Evolutionary conservation across 768 basidiomycete species (phyloP).

Genomic region (Chalciporus pseudorubinellus): DNA sequence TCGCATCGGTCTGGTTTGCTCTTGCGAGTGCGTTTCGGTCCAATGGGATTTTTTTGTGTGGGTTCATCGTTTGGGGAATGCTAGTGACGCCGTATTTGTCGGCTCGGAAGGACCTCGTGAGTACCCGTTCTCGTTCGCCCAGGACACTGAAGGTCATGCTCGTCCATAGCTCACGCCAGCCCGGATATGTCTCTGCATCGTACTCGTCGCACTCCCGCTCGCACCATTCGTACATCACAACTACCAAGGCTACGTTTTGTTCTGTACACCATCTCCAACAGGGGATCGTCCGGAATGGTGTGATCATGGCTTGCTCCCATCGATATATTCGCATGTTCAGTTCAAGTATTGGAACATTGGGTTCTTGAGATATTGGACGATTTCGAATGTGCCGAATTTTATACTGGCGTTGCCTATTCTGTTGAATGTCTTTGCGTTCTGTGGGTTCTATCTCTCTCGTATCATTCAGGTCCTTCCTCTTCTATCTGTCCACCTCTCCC

Average conservation of each 20-base stretch:
- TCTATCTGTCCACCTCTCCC: not conserved
- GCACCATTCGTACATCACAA: slow-evolving; percentile 76
- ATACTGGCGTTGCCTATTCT: slow-evolving; percentile 74
- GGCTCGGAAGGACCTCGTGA: slow-evolving; percentile 29
- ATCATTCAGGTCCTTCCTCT: slow-evolving; percentile 5
- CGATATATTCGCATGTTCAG: slow-evolving; percentile 83
- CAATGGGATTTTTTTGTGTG: slow-evolving; percentile 73
- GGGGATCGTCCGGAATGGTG: slow-evolving; percentile 60
- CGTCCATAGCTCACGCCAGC: slow-evolving; percentile 34
- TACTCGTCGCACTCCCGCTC: slow-evolving; percentile 48
- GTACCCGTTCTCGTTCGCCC: slow-evolving; percentile 5
- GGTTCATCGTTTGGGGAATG: slow-evolving; percentile 76
- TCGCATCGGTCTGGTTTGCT: slow-evolving; percentile 60
- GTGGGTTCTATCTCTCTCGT: slow-evolving; percentile 23
- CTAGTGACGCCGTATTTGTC: slow-evolving; percentile 53
- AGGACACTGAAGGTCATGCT: not conserved
- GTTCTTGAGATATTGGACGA: slow-evolving; percentile 83
- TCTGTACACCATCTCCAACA: slow-evolving; percentile 47
- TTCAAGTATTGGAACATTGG: slow-evolving; percentile 84
- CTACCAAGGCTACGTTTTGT: slow-evolving; percentile 56
- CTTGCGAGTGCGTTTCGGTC: slow-evolving; percentile 68
- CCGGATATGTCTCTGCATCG: slow-evolving; percentile 35
- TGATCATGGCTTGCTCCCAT: slow-evolving; percentile 44
- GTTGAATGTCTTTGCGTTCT: slow-evolving; percentile 39
- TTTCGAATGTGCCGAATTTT: slow-evolving; percentile 85